A percentile compares a stretch with the other conserved stretches of the same genome.
Conservation (phyloP, 2,329 filamentous ascomycete species). For the Fusarium robinianum region DNA sequence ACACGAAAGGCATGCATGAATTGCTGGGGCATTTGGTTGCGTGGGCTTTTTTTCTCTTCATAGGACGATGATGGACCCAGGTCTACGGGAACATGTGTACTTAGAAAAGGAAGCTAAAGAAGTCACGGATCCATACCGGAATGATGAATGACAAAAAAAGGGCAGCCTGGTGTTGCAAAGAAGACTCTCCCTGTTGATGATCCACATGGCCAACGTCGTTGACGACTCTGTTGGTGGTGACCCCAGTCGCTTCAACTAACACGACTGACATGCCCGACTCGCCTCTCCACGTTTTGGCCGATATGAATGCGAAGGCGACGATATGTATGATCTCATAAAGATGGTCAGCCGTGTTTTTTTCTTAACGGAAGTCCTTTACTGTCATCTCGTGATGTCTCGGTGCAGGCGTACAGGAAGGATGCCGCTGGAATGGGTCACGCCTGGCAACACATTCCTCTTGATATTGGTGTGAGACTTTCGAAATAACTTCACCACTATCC, state of each 20-base stretch:
- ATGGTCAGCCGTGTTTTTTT: conserved; percentile 2
- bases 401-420: conserved; percentile 21
- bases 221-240: too few species aligned
- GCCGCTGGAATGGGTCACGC: conserved; percentile 44
- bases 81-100: conserved; percentile 42
- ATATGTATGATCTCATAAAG: conserved; percentile 4
- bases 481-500: conserved; percentile 33
- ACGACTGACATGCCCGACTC: not conserved
- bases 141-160: conserved; percentile 36
- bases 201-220: conserved; percentile 8
- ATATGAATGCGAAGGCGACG: conserved; percentile 15
- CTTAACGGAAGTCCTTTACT: not conserved
- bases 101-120: conserved; percentile 38
- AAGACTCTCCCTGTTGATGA: conserved; percentile 19
- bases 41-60: conserved; percentile 39
- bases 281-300: not conserved
- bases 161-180: conserved; percentile 22
- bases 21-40: conserved; percentile 44
- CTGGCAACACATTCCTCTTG: conserved; percentile 47
- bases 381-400: conserved; percentile 18
- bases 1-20: conserved; percentile 41
- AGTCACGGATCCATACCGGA: conserved; percentile 38
- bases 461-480: conserved; percentile 39
- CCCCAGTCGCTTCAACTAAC: not conserved
- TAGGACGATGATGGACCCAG: conserved; percentile 41